Conservation (phyloP, 2,329 filamentous ascomycete genomes). For the Arthrobotrys conoides region DNA sequence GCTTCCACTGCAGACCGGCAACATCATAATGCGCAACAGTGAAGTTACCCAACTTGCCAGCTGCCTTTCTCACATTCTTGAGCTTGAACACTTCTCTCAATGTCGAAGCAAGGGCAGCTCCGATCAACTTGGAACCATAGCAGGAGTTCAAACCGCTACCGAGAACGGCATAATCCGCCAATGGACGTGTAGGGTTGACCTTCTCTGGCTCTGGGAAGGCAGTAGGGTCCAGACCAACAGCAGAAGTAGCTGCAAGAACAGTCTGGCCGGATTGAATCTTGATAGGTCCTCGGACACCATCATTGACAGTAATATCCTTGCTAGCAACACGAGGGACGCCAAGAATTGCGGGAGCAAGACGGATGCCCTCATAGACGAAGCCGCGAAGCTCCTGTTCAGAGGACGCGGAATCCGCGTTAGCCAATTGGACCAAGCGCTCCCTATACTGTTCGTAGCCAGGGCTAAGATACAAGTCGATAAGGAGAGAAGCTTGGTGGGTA, state of each 20-base stretch:
- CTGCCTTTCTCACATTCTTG: constrained; percentile 68
- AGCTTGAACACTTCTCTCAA: constrained; percentile 69
- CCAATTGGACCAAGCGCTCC: constrained; percentile 70
- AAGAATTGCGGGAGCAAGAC: constrained; percentile 71
- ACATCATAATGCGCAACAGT: constrained; percentile 68
- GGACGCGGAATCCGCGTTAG: constrained; percentile 68
- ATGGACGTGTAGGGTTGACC: constrained; percentile 68
- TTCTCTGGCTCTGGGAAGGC: constrained; percentile 68
- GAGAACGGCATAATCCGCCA: constrained; percentile 67
- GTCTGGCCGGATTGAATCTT: constrained; percentile 69
- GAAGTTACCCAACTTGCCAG: constrained; percentile 67
- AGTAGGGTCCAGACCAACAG: constrained; percentile 67
- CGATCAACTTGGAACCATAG: constrained; percentile 67
- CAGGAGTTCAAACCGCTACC: constrained; percentile 68
- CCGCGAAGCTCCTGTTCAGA: constrained; percentile 70
- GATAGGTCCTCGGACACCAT: constrained; percentile 70
- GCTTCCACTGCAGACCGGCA: constrained; percentile 69
- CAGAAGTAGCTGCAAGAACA: constrained; percentile 69
- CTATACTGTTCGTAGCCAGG: constrained; percentile 71
- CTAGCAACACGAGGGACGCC: constrained; percentile 71
- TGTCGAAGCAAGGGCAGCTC: constrained; percentile 67
- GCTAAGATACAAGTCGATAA: constrained; percentile 72
- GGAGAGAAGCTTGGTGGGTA: constrained; percentile 71
- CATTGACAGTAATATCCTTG: constrained; percentile 67
- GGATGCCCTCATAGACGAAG: constrained; percentile 73